A percentile compares a stretch with the other conserved stretches of the same genome.
phyloP scores from a whole-genome alignment of 495 filamentous ascomycete species.

The Schizothecium vesticola region DNA sequence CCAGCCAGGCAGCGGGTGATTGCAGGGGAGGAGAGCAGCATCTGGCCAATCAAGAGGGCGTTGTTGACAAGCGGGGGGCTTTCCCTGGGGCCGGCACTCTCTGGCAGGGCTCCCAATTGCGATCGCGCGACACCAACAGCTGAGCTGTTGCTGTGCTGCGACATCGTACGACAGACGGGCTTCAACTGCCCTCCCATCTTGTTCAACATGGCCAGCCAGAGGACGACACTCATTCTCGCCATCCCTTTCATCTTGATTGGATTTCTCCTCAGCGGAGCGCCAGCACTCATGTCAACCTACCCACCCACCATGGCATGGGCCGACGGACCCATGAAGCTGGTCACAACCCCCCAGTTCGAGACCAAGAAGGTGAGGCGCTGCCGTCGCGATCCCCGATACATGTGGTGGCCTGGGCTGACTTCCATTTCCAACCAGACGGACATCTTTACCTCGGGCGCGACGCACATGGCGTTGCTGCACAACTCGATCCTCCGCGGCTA shows the following conservation, averaged over 20 bases:
- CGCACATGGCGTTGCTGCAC: slow-evolving; percentile 55
- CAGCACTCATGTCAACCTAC: slow-evolving; percentile 37
- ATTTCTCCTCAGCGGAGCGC: slow-evolving; percentile 37
- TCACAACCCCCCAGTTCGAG: slow-evolving; percentile 42
- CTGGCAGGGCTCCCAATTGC: neutral
- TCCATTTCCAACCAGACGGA: slow-evolving; percentile 32
- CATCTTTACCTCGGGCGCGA: slow-evolving; percentile 48
- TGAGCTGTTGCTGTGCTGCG: neutral
- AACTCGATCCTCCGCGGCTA: slow-evolving; percentile 55
- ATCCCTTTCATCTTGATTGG: slow-evolving; percentile 31
- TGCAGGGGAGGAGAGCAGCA: neutral
- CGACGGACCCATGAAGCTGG: slow-evolving; percentile 43
- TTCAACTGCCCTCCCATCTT: neutral
- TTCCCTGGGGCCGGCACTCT: no score
- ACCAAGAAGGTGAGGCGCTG: slow-evolving; percentile 37
- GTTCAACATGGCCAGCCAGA: slow-evolving; percentile 15
- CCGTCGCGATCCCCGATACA: neutral
- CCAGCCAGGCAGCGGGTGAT: no score
- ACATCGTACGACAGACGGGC: slow-evolving; percentile 17
- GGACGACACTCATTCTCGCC: slow-evolving; percentile 19
- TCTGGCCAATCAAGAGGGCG: neutral
- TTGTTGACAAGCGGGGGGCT: neutral
- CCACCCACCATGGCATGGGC: slow-evolving; percentile 42
- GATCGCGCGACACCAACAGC: slow-evolving; percentile 2
- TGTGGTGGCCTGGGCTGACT: neutral